Conservation (phyloP, 768 basidiomycete species). For the Mycena galopus region DNA sequence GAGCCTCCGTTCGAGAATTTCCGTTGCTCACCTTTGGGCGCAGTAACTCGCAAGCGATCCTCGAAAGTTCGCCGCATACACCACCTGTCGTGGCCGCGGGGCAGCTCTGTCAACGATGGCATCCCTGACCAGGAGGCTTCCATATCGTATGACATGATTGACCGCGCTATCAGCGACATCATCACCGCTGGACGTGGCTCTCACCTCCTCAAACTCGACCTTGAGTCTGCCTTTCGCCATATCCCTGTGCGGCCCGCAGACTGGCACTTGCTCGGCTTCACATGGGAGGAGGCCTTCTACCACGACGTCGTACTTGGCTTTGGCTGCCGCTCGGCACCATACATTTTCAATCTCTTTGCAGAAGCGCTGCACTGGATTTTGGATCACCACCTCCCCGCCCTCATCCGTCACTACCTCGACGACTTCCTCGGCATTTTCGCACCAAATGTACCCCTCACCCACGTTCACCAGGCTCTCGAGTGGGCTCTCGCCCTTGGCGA, state of each 20-base stretch:
- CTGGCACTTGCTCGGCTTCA: background rate
- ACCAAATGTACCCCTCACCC: background rate
- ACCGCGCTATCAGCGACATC: background rate
- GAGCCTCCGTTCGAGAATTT: background rate
- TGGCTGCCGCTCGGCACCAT: background rate
- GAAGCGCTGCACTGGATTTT: background rate
- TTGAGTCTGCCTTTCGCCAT: background rate
- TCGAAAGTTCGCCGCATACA: no score
- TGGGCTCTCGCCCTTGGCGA: background rate
- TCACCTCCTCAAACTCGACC: background rate
- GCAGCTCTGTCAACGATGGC: background rate
- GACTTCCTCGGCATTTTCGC: background rate
- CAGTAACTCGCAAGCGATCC: background rate
- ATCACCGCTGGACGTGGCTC: background rate
- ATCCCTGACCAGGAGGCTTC: background rate
- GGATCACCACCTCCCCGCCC: background rate
- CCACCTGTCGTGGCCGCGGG: background rate
- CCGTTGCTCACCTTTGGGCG: background rate
- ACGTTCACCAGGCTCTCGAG: background rate
- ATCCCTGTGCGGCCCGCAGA: background rate
- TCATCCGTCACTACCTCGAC: background rate
- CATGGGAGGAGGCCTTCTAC: background rate
- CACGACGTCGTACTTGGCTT: background rate
- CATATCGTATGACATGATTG: background rate
- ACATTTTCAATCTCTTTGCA: background rate